Percentiles rank a stretch among this genome's conserved stretches.
Conservation (phyloP, 805 yeast genomes). For the Monosporozyma aquatica region DNA sequence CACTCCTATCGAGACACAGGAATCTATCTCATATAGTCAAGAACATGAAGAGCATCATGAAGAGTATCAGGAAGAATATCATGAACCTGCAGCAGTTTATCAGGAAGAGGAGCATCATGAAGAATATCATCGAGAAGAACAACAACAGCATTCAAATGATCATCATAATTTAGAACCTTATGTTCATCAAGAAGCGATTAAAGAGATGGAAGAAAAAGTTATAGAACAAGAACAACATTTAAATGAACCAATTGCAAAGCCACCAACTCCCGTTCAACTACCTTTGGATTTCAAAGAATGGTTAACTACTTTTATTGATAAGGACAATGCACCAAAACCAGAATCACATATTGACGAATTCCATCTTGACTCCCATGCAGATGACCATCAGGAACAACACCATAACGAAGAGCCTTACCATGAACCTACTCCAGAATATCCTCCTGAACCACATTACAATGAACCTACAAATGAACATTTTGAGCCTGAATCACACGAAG, state of each 20-base stretch:
- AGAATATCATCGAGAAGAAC: not conserved
- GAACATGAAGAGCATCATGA: not conserved
- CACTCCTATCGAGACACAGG: not conserved
- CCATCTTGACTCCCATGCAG: not conserved
- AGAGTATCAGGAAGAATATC: not conserved
- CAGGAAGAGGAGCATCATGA: not conserved
- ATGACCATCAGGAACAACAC: not conserved
- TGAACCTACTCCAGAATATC: not conserved
- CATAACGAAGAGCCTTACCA: not conserved
- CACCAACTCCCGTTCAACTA: conserved; percentile 3
- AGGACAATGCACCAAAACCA: conserved; percentile 4
- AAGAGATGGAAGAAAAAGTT: not conserved
- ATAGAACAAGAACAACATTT: conserved; percentile 1
- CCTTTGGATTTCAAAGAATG: conserved; percentile 14
- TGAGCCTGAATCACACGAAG: not conserved
- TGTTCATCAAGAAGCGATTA: not conserved
- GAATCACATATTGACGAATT: not conserved
- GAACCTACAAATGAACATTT: not conserved
- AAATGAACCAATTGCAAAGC: not conserved
- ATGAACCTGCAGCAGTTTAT: too few species aligned
- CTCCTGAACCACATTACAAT: not conserved
- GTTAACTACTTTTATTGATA: conserved; percentile 13
- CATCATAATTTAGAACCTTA: not conserved
- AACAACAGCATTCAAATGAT: not conserved
- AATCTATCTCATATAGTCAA: not conserved